A percentile compares a stretch with the other conserved stretches of the same genome.
Evolutionary conservation across 2,329 filamentous ascomycete genomes (phyloP).

Genomic region (Aureobasidium sp.): DNA sequence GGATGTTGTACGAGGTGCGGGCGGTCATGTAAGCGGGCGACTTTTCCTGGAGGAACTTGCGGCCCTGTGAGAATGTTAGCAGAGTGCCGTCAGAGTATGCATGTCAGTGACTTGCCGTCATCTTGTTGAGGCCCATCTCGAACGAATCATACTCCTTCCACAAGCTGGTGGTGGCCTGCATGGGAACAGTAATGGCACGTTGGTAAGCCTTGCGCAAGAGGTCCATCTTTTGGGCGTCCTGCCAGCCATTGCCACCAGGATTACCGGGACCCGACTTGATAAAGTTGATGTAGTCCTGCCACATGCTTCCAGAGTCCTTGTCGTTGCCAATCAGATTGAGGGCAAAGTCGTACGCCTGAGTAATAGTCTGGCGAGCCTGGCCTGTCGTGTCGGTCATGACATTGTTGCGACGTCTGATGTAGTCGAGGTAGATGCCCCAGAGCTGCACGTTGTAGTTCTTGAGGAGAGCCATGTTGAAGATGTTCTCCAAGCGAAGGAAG

Average conservation of each 20-base stretch:
- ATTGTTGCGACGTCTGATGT: conserved; percentile 85
- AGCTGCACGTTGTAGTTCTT: conserved; percentile 74
- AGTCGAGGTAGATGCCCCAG: conserved; percentile 91
- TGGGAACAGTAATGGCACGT: conserved; percentile 78
- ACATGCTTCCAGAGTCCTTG: conserved; percentile 79
- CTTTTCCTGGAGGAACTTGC: conserved; percentile 88
- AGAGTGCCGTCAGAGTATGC: conserved; percentile 19
- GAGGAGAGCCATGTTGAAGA: conserved; percentile 74
- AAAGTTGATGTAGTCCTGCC: conserved; percentile 93
- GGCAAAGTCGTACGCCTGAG: conserved; percentile 85
- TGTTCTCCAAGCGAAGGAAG: conserved; percentile 66
- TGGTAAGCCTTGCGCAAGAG: conserved; percentile 86
- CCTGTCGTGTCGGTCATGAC: conserved; percentile 71
- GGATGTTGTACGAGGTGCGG: conserved; percentile 75
- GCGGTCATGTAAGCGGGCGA: conserved; percentile 95
- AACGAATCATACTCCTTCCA: conserved; percentile 99
- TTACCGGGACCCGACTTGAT: conserved; percentile 75
- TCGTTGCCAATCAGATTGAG: conserved; percentile 85
- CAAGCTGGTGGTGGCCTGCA: conserved; percentile 68
- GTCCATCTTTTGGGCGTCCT: conserved; percentile 98
- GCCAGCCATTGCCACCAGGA: conserved; percentile 80
- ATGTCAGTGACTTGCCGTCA: conserved; percentile 54
- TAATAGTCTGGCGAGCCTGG: conserved; percentile 68
- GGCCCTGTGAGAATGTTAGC: conserved; percentile 51
- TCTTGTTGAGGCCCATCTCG: conserved; percentile 87